Evolutionary conservation across 148 eudicot genomes (phyloP), one percentile per base, ranked within the genome.

Genomic region (Talinum fruticosum): DNA sequence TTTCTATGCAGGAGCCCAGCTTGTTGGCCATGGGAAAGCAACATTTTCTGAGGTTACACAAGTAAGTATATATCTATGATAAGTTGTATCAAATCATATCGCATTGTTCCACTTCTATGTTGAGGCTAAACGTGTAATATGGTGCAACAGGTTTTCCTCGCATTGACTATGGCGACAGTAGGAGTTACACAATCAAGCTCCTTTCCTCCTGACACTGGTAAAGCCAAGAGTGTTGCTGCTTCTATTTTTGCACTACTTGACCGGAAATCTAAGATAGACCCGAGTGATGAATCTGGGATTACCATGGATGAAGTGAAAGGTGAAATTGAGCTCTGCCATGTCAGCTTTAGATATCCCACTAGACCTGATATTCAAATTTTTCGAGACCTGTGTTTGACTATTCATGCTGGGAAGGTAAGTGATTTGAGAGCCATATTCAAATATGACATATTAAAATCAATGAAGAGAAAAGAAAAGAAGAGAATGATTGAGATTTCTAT

Each of bases 1-100:
- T 75, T 88, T 88, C 78, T 90, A 88, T 26, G 88, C 85, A 2
- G 93, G 89, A 78, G 88, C 91, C 1, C 84, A 84, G 69, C 86
- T 90, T 51, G 82, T 88, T 66, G 79, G 85, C 28, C 88, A 77
- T 32, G 88, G 87, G 8, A 85, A 81, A 79, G 82, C 85, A 4
- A 84, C 86, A 2, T 82, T 84, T 44, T 4, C 78, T 14, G 49
- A 88, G 37, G 89, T 88, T 72, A 86, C 86, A 54, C 78, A 87
- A 3, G 91, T 87, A 32, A 81, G 89, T 64, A 54, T 61, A 59
- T 21, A 26, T 38, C 51, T 38, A 16, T 33, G 45, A 38, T 28
- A 34, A 53, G 54, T 18, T 68, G 44, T 19, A 68, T 23, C 10
- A 16, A 34, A 33, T 36, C 19, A 1, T 33, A 23, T 33, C 36